These are phyloP conservation scores for Fremontodendron californicum DNA, from an alignment of 345 rosid genomes.

Conservation along the genomic window DNA sequence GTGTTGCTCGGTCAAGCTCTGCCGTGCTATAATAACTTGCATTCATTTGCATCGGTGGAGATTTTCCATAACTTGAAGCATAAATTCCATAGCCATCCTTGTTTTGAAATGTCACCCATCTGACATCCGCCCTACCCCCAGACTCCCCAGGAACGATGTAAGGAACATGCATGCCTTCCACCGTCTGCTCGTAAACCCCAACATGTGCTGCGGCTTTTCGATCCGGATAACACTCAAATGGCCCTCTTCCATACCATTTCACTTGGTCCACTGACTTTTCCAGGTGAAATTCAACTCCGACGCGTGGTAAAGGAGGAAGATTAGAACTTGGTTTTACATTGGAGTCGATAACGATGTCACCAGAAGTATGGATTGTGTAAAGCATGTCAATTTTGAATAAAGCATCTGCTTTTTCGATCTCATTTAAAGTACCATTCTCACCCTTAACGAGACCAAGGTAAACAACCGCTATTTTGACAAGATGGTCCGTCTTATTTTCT, in stretches of 20 bases:
- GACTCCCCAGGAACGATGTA: slow-evolving; percentile 91
- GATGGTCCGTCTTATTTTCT: slow-evolving; percentile 32
- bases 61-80: slow-evolving; percentile 66
- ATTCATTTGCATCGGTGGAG: slow-evolving; percentile 91
- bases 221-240: slow-evolving; percentile 96
- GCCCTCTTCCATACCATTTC: slow-evolving; percentile 92
- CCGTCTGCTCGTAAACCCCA: slow-evolving; percentile 55
- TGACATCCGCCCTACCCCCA: slow-evolving; percentile 88
- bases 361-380: slow-evolving; percentile 63
- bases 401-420: slow-evolving; percentile 32
- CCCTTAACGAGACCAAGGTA: slow-evolving; percentile 39
- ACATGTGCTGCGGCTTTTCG: slow-evolving; percentile 93
- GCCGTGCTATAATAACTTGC: slow-evolving; percentile 70
- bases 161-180: slow-evolving; percentile 85
- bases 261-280: slow-evolving; percentile 64
- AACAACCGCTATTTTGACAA: slow-evolving; percentile 47
- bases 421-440: slow-evolving; percentile 22
- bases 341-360: slow-evolving; percentile 70
- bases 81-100: slow-evolving; percentile 73
- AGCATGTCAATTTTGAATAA: slow-evolving; percentile 54
- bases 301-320: slow-evolving; percentile 91
- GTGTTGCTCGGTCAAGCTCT: slow-evolving; percentile 77
- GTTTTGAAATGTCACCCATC: slow-evolving; percentile 81
- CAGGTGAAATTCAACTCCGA: slow-evolving; percentile 76
- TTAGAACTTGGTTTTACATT: slow-evolving; percentile 51